Evolutionary conservation across 2,329 filamentous ascomycete species (phyloP), one percentile per base, ranked within the genome.

Genomic region (Tolypocladium guangdongense): DNA sequence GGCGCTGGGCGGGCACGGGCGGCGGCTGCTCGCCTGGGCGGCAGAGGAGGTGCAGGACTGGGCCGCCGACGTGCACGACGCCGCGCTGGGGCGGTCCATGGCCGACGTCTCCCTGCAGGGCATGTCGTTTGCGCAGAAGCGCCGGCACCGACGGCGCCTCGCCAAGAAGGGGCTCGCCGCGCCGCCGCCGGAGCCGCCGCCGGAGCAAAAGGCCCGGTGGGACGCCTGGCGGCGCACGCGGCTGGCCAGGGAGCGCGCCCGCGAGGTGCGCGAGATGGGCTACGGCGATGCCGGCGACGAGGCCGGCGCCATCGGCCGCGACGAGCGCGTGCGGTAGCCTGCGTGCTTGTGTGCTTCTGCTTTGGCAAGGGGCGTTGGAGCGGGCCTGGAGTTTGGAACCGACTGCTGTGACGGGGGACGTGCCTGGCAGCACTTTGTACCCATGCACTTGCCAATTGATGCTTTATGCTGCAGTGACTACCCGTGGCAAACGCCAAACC

Each of bases 1-100:
- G 81, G 62, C 71, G 10, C 79, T 78, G 0, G 75, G 77, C 18
- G 80, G 80, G 1, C 67, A 66, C 36, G 77, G 77, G 77, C 38
- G 60, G 57, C 1, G 45, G 30, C 30, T 74, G 4, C 64, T 67
- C 16, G 63, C 63, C n/a, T 63, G 66, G 45, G 57, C 71, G 2
- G 59, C 62, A 5, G 74, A 80, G 50, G 73, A 78, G 37, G 56
- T 73, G 1, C 65, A 67, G 7, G 80, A 83, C 58, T 62, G 69
- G 56, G 49, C 69, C 24, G 77, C 76, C 0, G 79, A 83, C 33
- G 55, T 73, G 7, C 65, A 68, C 49, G 80, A 83, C 59, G 66
- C 67, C 54, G 62, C 69, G 7, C 70, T 69, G 4, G 74, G 75
- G 37, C 70, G 69, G 14, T 71, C 78, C 56, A 71, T 78, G 36